phyloP scores from a whole-genome alignment of 257 asterid genomes.

The Salvia splendens region DNA sequence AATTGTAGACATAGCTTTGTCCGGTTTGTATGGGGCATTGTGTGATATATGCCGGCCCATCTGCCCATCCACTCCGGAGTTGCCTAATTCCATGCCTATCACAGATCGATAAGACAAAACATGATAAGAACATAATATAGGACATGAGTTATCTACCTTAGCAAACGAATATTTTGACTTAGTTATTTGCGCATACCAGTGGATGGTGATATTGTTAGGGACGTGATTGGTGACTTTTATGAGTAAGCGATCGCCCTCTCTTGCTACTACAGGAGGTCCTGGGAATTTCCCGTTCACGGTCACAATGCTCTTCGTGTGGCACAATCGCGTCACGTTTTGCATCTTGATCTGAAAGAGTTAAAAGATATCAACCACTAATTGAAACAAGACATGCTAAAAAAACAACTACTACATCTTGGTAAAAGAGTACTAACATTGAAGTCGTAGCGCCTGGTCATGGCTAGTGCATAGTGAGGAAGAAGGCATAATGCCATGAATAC shows the following conservation, averaged over 20 bases:
- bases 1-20: constrained; percentile 48
- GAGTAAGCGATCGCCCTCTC: constrained; percentile 66
- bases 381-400: not conserved
- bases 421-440: constrained; percentile 35
- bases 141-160: no score
- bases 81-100: constrained; percentile 60
- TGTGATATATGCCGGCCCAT: constrained; percentile 53
- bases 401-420: not conserved
- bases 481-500: constrained; percentile 27
- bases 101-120: not conserved
- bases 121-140: no score
- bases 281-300: constrained; percentile 70
- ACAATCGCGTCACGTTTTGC: constrained; percentile 58
- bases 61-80: constrained; percentile 59
- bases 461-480: constrained; percentile 38
- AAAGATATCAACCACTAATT: not conserved
- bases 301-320: constrained; percentile 59
- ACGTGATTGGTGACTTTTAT: constrained; percentile 56
- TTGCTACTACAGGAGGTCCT: constrained; percentile 57
- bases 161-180: no score
- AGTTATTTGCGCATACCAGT: constrained; percentile 35
- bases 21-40: constrained; percentile 63
- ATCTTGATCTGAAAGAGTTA: constrained; percentile 36
- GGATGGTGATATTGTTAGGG: constrained; percentile 56
- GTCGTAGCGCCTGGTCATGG: constrained; percentile 44